Evolutionary conservation across 176 grass and related monocot genomes (phyloP).

Genomic region (Eleusine coracana): DNA sequence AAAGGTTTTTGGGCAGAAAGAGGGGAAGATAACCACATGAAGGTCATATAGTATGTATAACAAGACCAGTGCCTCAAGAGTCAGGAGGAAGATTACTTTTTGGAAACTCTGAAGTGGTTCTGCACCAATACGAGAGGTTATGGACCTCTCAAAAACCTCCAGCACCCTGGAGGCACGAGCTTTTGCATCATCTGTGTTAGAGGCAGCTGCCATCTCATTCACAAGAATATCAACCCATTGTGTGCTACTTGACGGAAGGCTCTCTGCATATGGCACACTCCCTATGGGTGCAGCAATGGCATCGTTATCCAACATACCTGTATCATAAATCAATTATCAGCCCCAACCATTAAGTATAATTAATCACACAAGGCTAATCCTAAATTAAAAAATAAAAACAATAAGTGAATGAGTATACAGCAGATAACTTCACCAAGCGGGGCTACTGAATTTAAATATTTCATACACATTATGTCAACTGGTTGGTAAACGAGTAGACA

Average conservation of each 20-base stretch:
- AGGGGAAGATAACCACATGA: not conserved
- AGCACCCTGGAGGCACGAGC: slow-evolving; percentile 49
- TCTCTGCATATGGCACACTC: slow-evolving; percentile 13
- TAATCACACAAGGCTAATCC: not conserved
- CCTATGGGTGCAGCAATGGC: slow-evolving; percentile 11
- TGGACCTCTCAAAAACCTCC: slow-evolving; percentile 48
- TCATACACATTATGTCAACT: not conserved
- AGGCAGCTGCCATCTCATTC: slow-evolving; percentile 45
- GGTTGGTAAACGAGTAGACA: not conserved
- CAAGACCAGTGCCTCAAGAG: not conserved
- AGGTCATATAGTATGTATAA: slow-evolving; percentile 11
- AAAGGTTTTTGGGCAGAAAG: not conserved
- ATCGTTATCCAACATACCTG: slow-evolving; percentile 20
- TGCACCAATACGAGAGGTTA: slow-evolving; percentile 11
- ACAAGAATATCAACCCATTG: slow-evolving; percentile 61
- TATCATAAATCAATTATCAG: slow-evolving; percentile 1
- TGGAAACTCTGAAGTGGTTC: slow-evolving; percentile 39
- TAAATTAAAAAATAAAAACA: no score
- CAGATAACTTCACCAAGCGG: no score
- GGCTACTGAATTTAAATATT: not conserved
- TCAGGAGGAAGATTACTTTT: slow-evolving; percentile 38
- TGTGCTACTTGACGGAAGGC: slow-evolving; percentile 27
- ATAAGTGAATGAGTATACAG: no score
- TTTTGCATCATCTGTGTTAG: slow-evolving; percentile 46
- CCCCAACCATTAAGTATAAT: not conserved